These are phyloP conservation scores for Microsporum canis DNA, from an alignment of 2,329 filamentous ascomycete species.

Conservation along the genomic window DNA sequence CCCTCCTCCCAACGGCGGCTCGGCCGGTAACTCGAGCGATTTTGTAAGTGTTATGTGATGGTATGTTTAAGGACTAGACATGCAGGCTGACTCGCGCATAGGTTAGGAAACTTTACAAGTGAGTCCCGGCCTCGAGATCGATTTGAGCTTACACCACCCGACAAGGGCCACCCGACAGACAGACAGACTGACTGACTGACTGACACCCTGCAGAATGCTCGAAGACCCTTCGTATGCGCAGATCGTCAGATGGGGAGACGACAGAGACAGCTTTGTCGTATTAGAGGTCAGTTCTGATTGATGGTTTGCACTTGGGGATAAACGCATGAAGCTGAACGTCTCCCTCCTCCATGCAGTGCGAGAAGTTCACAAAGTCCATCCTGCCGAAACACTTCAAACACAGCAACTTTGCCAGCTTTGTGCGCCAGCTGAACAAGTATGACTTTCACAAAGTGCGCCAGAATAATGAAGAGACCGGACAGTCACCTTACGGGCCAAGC, in stretches of 20 bases:
- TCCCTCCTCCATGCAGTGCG: constrained; percentile 51
- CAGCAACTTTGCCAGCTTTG: constrained; percentile 95
- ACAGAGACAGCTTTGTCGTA: constrained; percentile 92
- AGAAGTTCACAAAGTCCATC: constrained; percentile 95
- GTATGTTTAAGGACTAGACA: no score
- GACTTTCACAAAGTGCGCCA: constrained; percentile 97
- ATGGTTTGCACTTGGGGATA: neutral
- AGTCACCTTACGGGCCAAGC: constrained; percentile 69
- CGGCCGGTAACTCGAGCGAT: constrained; percentile 79
- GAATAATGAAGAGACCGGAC: constrained; percentile 74
- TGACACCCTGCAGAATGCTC: constrained; percentile 60
- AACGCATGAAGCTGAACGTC: neutral
- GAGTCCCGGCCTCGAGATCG: constrained; percentile 29
- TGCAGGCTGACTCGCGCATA: constrained; percentile 31
- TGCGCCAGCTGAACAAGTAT: constrained; percentile 91
- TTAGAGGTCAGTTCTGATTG: constrained; percentile 56
- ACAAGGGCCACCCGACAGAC: no score
- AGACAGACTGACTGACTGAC: no score
- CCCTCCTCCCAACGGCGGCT: constrained; percentile 13
- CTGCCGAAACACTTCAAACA: constrained; percentile 98
- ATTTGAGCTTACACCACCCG: no score
- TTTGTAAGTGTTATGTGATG: constrained; percentile 56
- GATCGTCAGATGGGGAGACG: constrained; percentile 90
- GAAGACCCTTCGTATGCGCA: constrained; percentile 87
- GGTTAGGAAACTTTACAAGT: constrained; percentile 99